phyloP scores from a whole-genome alignment of 2,329 filamentous ascomycete species.

The Monascus ruber region DNA sequence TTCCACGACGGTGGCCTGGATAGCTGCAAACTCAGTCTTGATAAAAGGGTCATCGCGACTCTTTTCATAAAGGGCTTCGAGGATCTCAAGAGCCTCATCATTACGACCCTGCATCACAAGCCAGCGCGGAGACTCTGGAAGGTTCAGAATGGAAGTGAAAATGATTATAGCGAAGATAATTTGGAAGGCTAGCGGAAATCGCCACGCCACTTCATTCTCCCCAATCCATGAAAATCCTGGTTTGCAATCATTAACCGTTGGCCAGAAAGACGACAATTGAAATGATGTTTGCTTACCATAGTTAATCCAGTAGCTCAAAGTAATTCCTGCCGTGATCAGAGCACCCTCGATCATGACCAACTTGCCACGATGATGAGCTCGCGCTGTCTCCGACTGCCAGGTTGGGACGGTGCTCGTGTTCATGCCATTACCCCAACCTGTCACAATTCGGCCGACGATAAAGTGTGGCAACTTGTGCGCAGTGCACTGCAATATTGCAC shows the following conservation, averaged over 20 bases:
- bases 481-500: not conserved
- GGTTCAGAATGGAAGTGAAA: conserved; percentile 7
- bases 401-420: conserved; percentile 36
- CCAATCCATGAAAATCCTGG: too few relatives aligned
- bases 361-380: conserved; percentile 41
- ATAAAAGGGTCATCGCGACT: too few relatives aligned
- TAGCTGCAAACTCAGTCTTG: too few relatives aligned
- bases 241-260: not conserved
- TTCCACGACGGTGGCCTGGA: too few relatives aligned
- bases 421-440: conserved; percentile 34
- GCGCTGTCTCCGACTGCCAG: conserved; percentile 35
- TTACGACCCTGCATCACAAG: conserved; percentile 27
- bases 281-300: too few relatives aligned
- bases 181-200: conserved; percentile 20
- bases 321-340: not conserved
- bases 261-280: not conserved
- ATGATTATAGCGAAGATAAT: conserved; percentile 13
- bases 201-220: conserved; percentile 15
- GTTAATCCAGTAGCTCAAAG: not conserved
- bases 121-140: conserved; percentile 24
- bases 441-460: not conserved
- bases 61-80: not conserved
- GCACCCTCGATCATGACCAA: conserved; percentile 33
- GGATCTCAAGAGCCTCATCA: conserved; percentile 9
- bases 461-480: not conserved